Evolutionary conservation across 352 stramenopile species (phyloP).

Genomic region (Phytophthora sojae): DNA sequence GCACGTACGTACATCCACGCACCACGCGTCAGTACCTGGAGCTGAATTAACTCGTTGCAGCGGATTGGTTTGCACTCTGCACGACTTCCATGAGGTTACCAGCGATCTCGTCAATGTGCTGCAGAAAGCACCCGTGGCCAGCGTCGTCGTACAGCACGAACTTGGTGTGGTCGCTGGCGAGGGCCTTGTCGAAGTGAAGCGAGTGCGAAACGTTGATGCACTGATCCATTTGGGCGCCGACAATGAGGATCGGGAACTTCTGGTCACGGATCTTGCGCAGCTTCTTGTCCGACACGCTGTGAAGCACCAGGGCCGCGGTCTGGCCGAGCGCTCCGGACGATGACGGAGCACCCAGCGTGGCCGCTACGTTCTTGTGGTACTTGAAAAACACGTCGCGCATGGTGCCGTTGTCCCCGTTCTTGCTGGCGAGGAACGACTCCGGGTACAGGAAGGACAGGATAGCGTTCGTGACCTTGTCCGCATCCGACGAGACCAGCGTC

Average conservation of each 20-base stretch:
- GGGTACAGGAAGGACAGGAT: constrained; percentile 68
- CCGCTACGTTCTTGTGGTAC: constrained; percentile 46
- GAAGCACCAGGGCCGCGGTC: constrained; percentile 36
- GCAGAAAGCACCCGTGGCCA: constrained; percentile 51
- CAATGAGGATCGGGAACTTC: constrained; percentile 53
- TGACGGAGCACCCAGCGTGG: constrained; percentile 26
- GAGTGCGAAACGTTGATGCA: constrained; percentile 45
- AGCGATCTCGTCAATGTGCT: constrained; percentile 54
- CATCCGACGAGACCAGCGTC: constrained; percentile 48
- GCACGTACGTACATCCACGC: no score
- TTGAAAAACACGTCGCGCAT: constrained; percentile 55
- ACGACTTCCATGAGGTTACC: constrained; percentile 37
- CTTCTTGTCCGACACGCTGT: constrained; percentile 48
- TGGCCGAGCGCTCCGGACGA: constrained; percentile 38
- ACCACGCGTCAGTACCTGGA: neutral
- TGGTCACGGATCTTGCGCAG: constrained; percentile 47
- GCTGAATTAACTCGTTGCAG: neutral
- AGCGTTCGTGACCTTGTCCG: constrained; percentile 48
- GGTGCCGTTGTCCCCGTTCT: constrained; percentile 40
- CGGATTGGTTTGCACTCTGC: constrained; percentile 11
- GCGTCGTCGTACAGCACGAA: constrained; percentile 52
- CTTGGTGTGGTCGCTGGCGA: constrained; percentile 48
- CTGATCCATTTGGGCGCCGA: constrained; percentile 44
- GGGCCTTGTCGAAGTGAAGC: constrained; percentile 42
- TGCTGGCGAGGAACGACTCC: constrained; percentile 41